Evolutionary conservation across 371 early-diverging fungal genomes (phyloP), one percentile per base, ranked within the genome.

Genomic region (Phascolomyces articulosus): DNA sequence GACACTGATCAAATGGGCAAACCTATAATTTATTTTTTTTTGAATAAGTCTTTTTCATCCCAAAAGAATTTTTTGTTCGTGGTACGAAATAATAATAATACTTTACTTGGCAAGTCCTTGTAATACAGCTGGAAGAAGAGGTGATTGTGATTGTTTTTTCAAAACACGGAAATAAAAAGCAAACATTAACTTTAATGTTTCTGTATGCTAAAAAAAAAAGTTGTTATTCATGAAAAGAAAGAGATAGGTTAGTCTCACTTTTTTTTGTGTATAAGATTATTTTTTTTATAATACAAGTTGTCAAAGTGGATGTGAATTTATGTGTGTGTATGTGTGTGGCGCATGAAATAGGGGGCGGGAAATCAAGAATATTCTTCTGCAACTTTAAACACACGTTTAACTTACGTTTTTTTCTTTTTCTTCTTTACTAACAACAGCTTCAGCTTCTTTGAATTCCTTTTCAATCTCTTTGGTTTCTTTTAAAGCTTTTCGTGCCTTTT

Each of bases 1-100:
- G 11, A 97, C 90, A 66, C 90, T 95, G 74, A 97, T 96, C 56
- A 96, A 81, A 72, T 96, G 97, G 1, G 95, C 93, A 79, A 93
- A 96, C 63, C 88, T 86, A 74, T 18, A 15, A 47, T 24, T 20
- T 26, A 55, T 49, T 2, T 48, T 48, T 58, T 29, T 34, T 34
- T 4, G 44, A 8, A 44, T 13, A 44, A 44, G 44, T 16, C 31
- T 58, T 31, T 24, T n/a, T 40, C 23, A 34, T 40, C 27, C 40
- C 40, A 9, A 61, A 41, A 34, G 31, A 51, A 15, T 51, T 13
- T 2, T 23, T 47, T 47, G 16, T 15, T 51, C 23, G 51, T 51
- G 24, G 23, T 51, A 51, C 51, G 16, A 51, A 24, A 23, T 51
- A 11, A 9, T 23, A 34, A 40, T n/a, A 51, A n/a, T 1, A 51